Conservation (phyloP, 2,329 filamentous ascomycete species). For the Byssochlamys sp. region DNA sequence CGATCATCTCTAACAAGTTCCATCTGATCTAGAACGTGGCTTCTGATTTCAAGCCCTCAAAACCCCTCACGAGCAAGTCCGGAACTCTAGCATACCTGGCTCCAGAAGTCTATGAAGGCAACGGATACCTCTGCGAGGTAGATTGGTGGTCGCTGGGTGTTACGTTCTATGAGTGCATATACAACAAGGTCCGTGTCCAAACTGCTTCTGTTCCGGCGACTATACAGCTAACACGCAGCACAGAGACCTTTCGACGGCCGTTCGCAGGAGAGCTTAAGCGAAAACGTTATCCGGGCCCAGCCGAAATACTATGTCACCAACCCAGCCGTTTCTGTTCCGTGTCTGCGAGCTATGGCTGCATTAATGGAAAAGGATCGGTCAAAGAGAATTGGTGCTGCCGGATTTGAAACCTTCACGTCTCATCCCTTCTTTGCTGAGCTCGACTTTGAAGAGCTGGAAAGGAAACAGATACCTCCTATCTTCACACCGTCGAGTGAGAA, state of each 20-base stretch:
- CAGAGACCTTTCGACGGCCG: slow-evolving; percentile 88
- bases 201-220: neutral
- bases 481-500: slow-evolving; percentile 93
- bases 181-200: slow-evolving; percentile 66
- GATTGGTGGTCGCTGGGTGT: slow-evolving; percentile 99
- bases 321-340: slow-evolving; percentile 78
- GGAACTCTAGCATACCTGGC: slow-evolving; percentile 92
- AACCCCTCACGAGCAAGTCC: slow-evolving; percentile 84
- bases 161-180: slow-evolving; percentile 98
- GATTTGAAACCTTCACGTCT: slow-evolving; percentile 73
- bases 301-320: slow-evolving; percentile 87
- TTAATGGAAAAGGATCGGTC: slow-evolving; percentile 71
- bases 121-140: slow-evolving; percentile 78
- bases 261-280: slow-evolving; percentile 68
- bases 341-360: slow-evolving; percentile 77
- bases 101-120: slow-evolving; percentile 85
- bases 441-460: slow-evolving; percentile 74
- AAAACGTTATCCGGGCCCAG: slow-evolving; percentile 68
- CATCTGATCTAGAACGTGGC: slow-evolving; percentile 67
- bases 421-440: slow-evolving; percentile 82
- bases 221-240: slow-evolving; percentile 20
- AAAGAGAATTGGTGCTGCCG: slow-evolving; percentile 70
- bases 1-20: slow-evolving; percentile 7
- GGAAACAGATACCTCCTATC: slow-evolving; percentile 79
- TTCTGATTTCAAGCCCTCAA: slow-evolving; percentile 77